Base-by-base conservation (phyloP, 2,329 filamentous ascomycete species). In the Aspergillus carbonarius region DNA sequence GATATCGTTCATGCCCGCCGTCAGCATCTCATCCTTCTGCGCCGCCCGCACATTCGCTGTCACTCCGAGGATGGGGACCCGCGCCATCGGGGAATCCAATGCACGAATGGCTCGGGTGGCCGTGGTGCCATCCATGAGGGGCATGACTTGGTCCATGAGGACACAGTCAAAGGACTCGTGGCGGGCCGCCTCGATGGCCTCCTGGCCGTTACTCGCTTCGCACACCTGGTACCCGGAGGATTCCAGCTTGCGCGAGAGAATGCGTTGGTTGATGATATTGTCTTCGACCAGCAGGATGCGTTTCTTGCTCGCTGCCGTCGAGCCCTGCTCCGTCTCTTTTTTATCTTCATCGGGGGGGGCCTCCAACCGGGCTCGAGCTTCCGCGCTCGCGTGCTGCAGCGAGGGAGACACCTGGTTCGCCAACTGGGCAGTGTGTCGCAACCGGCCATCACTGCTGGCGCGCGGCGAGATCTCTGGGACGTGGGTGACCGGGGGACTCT, bases 111-210 rank as follows among this genome's bases (percentile, higher is more conserved):
- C 83, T 42, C 82, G 81, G 12, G 89, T 87, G 62, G 89, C 91
- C 2, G 88, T 88, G 73, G 90, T 84, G 35, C 90, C 90, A 67
- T 93, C 89, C 90, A 92, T 92, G 44, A 92, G 82, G 1, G 90
- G 90, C 90, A 93, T 93, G 68, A 92, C 89, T 49, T 92, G 80
- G 69, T 93, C 90, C 89, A 93, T 92, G 5, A 93, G 74, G 12
- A 93, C 87, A 47, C 92, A 81, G 8, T 85, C 85, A 23, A 90
- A 70, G 3, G 25, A 25, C 2, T 39, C 34, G 64, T 17, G 71
- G 6, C 20, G 12, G 7, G 80, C 72, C 2, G 75, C 72, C 0
- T 76, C 76, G 1, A 83, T 68, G 52, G 78, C 78, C 63, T 81
- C 77, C 13, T 67, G 67, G 1, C 77, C 77, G 37, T 79, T 75